Conservation (phyloP, 2,329 filamentous ascomycete species). For the Camptophora hylomeconis region DNA sequence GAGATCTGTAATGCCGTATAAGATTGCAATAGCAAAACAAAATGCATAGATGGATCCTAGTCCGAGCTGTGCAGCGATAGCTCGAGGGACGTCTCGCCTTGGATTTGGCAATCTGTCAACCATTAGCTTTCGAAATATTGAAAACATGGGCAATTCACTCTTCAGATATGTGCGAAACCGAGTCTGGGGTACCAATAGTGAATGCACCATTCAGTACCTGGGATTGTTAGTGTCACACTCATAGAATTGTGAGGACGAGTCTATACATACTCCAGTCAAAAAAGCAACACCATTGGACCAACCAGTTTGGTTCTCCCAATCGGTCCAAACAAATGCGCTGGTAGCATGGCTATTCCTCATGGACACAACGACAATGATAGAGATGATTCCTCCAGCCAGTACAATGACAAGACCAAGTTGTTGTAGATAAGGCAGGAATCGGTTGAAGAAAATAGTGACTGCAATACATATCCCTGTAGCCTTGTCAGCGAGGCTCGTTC, state of each 20-base stretch:
- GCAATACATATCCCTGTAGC: too few species aligned
- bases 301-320: constrained; percentile 37
- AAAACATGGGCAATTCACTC: too few species aligned
- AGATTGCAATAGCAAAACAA: constrained; percentile 39
- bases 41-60: constrained; percentile 36
- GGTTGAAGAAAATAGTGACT: constrained; percentile 31
- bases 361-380: constrained; percentile 28
- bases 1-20: constrained; percentile 38
- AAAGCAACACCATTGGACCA: constrained; percentile 48
- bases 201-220: constrained; percentile 54
- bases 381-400: constrained; percentile 30
- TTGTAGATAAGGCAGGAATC: constrained; percentile 20
- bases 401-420: constrained; percentile 37
- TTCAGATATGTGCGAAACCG: constrained; percentile 51
- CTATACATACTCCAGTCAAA: constrained; percentile 45
- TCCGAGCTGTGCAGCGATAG: constrained; percentile 35
- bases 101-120: constrained; percentile 54
- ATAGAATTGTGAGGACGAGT: too few species aligned
- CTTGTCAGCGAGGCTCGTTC: too few species aligned
- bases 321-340: constrained; percentile 41
- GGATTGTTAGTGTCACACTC: constrained; percentile 2
- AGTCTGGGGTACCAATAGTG: constrained; percentile 53
- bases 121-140: constrained; percentile 53
- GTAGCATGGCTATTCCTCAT: constrained; percentile 27
- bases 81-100: constrained; percentile 40